phyloP scores from a whole-genome alignment of 371 early-diverging fungal genomes.

The Chytridium lagenaria region DNA sequence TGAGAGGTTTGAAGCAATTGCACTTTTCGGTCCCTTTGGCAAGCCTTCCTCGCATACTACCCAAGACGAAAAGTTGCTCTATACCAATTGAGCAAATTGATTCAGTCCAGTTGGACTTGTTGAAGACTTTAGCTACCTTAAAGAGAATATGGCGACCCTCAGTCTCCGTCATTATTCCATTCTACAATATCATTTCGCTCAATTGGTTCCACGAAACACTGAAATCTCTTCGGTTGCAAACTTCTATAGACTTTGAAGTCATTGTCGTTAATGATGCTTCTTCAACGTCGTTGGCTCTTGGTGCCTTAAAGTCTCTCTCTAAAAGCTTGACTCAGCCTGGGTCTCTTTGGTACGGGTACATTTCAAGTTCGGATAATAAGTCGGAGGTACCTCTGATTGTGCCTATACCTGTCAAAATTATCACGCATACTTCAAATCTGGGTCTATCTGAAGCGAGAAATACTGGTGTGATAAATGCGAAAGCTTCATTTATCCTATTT shows the following conservation, averaged over 20 bases:
- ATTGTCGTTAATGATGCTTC: conserved; percentile 45
- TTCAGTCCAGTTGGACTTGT: too few species aligned
- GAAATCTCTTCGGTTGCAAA: conserved; percentile 27
- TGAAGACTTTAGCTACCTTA: not conserved
- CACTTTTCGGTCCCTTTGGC: too few species aligned
- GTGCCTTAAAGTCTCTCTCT: not conserved
- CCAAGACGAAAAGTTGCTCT: too few species aligned
- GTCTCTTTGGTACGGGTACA: not conserved
- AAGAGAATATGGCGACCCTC: conserved; percentile 34
- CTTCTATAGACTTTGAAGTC: conserved; percentile 42
- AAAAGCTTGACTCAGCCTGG: not conserved
- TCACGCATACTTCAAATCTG: conserved; percentile 30
- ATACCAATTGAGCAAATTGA: too few species aligned
- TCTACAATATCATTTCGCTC: conserved; percentile 34
- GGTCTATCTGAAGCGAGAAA: conserved; percentile 45
- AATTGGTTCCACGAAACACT: conserved; percentile 40
- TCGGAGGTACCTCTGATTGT: not conserved
- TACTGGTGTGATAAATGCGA: conserved; percentile 37
- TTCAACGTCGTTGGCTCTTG: not conserved
- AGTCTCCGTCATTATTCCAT: conserved; percentile 40
- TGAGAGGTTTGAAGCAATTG: too few species aligned
- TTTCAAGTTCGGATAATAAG: not conserved
- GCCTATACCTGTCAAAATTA: conserved; percentile 32
- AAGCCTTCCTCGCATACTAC: too few species aligned
- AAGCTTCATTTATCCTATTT: conserved; percentile 35